phyloP scores from a whole-genome alignment of 495 filamentous ascomycete species.

The Sordaria brevicollis region DNA sequence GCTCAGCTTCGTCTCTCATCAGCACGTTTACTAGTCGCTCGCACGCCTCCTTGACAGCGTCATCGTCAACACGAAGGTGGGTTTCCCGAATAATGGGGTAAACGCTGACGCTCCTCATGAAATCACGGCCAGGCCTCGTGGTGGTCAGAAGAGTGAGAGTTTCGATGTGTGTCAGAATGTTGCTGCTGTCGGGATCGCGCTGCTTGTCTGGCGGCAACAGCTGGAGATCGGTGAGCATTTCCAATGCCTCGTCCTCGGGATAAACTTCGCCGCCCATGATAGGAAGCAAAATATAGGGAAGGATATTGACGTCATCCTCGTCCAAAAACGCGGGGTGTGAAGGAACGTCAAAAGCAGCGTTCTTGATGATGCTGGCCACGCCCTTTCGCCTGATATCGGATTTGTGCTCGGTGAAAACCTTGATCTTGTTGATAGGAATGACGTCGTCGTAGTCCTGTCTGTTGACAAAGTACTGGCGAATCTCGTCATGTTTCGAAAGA shows the following conservation, averaged over 20 bases:
- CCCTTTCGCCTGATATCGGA: slow-evolving; percentile 72
- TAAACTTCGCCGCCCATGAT: slow-evolving; percentile 51
- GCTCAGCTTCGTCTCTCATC: slow-evolving; percentile 65
- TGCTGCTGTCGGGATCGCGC: slow-evolving; percentile 61
- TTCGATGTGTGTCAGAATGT: slow-evolving; percentile 79
- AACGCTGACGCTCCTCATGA: slow-evolving; percentile 63
- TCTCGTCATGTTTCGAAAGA: slow-evolving; percentile 64
- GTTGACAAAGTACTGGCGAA: slow-evolving; percentile 65
- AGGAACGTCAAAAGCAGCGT: slow-evolving; percentile 60
- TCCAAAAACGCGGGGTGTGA: slow-evolving; percentile 59
- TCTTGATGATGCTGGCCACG: slow-evolving; percentile 88
- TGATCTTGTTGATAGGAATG: slow-evolving; percentile 78
- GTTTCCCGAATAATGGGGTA: slow-evolving; percentile 85
- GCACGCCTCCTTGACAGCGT: slow-evolving; percentile 72
- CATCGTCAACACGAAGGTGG: slow-evolving; percentile 69
- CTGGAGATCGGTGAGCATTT: slow-evolving; percentile 80
- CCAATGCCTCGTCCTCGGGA: slow-evolving; percentile 63
- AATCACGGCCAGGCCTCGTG: slow-evolving; percentile 61
- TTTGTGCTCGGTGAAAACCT: slow-evolving; percentile 83
- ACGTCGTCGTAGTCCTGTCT: slow-evolving; percentile 65
- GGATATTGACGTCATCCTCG: slow-evolving; percentile 61
- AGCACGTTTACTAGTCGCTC: slow-evolving; percentile 87
- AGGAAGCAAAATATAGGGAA: slow-evolving; percentile 76
- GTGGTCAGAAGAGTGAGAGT: slow-evolving; percentile 75
- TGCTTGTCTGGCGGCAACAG: slow-evolving; percentile 79